A percentile compares a stretch with the other conserved stretches of the same genome.
phyloP scores from a whole-genome alignment of 345 rosid species.

The Gossypium bickii region DNA sequence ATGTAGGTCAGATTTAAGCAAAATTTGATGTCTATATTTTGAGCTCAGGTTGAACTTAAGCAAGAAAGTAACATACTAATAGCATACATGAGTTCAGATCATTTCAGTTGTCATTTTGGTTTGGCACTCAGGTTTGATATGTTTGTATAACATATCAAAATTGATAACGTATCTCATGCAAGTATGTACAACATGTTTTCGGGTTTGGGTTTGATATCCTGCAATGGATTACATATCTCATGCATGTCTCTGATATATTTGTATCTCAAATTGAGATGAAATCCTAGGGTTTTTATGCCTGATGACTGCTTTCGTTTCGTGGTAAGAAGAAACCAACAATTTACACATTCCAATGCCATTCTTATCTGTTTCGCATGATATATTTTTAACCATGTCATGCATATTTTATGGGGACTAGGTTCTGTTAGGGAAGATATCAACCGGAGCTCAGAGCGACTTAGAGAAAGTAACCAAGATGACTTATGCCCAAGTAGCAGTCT shows the following conservation, averaged over 20 bases:
- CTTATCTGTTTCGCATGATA: neutral
- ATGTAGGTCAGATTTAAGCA: no score
- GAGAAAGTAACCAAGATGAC: slow-evolving; percentile 52
- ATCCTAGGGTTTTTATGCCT: neutral
- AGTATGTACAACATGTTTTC: neutral
- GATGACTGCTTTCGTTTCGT: neutral
- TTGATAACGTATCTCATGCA: neutral
- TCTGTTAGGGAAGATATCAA: slow-evolving; percentile 39
- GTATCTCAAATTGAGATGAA: neutral
- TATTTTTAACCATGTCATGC: neutral
- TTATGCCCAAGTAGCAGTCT: slow-evolving; percentile 45
- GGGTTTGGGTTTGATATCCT: neutral
- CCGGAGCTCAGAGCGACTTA: slow-evolving; percentile 53
- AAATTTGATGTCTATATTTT: no score
- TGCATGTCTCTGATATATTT: neutral
- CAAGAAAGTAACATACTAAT: no score
- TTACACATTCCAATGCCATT: neutral
- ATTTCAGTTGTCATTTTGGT: no score
- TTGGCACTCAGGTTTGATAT: neutral
- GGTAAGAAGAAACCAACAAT: neutral
- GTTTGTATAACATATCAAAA: neutral
- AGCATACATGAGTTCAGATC: neutral
- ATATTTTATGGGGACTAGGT: slow-evolving; percentile 13
- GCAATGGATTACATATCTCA: neutral
- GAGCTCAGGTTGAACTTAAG: no score